These are phyloP conservation scores for Sporothrix brunneoviolacea DNA, from an alignment of 2,329 filamentous ascomycete genomes.

Conservation along the genomic window DNA sequence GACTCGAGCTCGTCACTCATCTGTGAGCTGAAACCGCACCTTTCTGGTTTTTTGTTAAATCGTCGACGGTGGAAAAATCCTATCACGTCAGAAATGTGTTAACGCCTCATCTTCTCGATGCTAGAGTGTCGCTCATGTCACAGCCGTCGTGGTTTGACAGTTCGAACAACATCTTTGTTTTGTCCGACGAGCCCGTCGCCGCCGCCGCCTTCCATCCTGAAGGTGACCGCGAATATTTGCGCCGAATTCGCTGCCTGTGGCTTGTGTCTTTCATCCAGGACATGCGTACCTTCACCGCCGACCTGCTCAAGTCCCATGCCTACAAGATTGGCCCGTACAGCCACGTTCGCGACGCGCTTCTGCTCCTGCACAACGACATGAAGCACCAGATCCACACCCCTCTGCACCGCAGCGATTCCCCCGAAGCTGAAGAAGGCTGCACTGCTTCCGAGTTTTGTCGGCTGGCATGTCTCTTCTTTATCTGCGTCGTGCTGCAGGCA, in stretches of 20 bases:
- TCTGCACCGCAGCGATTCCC: no score
- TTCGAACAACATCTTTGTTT: slow-evolving; percentile 10
- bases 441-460: no score
- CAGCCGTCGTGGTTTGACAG: slow-evolving; percentile 10
- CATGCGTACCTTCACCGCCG: slow-evolving; percentile 12
- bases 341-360: no score
- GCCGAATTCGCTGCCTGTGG: slow-evolving; percentile 14
- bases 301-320: not conserved
- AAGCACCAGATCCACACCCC: no score
- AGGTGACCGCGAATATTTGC: no score
- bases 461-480: no score
- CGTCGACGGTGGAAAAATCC: no score
- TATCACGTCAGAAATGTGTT: no score
- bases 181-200: not conserved
- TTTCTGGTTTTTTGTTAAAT: no score
- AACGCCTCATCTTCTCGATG: no score
- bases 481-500: no score
- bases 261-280: slow-evolving; percentile 13
- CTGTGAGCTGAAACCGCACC: slow-evolving; percentile 1
- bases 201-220: not conserved
- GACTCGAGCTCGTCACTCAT: slow-evolving; percentile 4
- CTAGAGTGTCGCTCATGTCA: slow-evolving; percentile 10
- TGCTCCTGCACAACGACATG: not conserved
- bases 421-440: no score
- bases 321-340: not conserved